Evolutionary conservation across 306 rosid species (phyloP).

Genomic region (Pachyrhizus erosus): DNA sequence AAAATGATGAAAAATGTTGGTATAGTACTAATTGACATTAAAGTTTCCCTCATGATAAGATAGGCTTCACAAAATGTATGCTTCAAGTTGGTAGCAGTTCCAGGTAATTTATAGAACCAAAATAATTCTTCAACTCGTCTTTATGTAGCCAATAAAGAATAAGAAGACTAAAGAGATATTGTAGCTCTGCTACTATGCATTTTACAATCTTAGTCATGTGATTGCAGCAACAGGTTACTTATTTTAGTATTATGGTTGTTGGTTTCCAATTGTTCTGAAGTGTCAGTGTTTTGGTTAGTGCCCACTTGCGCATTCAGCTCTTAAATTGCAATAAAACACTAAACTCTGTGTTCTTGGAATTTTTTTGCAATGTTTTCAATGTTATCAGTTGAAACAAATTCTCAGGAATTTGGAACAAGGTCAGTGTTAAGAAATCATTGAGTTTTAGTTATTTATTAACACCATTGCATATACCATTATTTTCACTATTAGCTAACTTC

Average conservation of each 20-base stretch:
- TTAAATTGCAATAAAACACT: constrained; percentile 3
- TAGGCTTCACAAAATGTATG: constrained; percentile 38
- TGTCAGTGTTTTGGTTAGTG: not conserved
- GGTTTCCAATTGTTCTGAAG: not conserved
- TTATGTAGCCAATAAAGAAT: constrained; percentile 6
- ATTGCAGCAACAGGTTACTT: not conserved
- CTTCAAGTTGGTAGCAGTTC: constrained; percentile 7
- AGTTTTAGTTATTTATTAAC: not conserved
- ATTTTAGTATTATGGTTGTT: not conserved
- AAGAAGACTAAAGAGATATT: not conserved
- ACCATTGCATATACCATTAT: not conserved
- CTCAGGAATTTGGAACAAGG: not conserved
- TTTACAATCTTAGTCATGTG: not conserved
- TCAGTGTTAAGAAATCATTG: too few relatives aligned
- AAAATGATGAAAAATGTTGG: constrained; percentile 47
- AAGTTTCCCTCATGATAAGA: constrained; percentile 37
- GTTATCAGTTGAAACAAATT: not conserved
- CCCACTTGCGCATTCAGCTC: not conserved
- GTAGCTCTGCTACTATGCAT: not conserved
- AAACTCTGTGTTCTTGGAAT: not conserved
- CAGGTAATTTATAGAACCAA: constrained; percentile 39
- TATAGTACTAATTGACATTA: constrained; percentile 41
- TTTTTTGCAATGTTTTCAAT: not conserved
- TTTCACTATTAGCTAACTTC: not conserved
- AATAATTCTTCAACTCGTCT: constrained; percentile 9